Conservation (phyloP, 2,329 filamentous ascomycete genomes). For the Verticillium isaacii region DNA sequence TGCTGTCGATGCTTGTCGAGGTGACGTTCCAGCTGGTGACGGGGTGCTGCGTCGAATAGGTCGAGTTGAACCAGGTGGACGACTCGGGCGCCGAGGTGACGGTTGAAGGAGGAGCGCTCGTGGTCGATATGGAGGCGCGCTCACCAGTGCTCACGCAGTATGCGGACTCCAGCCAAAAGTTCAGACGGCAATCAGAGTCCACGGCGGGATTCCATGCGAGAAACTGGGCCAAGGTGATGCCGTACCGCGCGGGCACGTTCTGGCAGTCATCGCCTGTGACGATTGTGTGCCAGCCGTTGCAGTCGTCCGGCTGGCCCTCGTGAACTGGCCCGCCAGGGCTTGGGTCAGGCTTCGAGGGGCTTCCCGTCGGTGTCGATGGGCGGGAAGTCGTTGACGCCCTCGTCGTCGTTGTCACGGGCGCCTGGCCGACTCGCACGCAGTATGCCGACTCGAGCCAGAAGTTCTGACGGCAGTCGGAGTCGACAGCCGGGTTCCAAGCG, state of each 20-base stretch:
- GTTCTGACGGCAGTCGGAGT: background rate
- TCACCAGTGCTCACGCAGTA: conserved; percentile 17
- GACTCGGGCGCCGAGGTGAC: conserved; percentile 6
- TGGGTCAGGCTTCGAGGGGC: too few species aligned
- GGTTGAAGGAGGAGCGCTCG: background rate
- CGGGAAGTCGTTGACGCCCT: too few species aligned
- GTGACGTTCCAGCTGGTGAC: conserved; percentile 5
- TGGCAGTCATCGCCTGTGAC: too few species aligned
- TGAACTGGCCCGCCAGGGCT: too few species aligned
- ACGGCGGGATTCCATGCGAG: conserved; percentile 21
- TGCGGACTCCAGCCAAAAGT: conserved; percentile 18
- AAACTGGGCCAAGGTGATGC: conserved; percentile 19
- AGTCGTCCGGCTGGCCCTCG: too few species aligned
- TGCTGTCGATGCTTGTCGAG: conserved; percentile 4
- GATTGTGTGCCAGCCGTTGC: too few species aligned
- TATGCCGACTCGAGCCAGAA: conserved; percentile 19
- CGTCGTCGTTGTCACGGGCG: too few species aligned
- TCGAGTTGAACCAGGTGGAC: background rate
- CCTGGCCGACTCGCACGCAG: conserved; percentile 16
- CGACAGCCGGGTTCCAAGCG: too few species aligned
- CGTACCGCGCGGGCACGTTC: background rate
- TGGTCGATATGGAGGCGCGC: conserved; percentile 7
- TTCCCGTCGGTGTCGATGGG: too few species aligned
- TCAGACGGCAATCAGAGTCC: conserved; percentile 18
- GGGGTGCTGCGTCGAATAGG: conserved; percentile 5